Base-by-base conservation (phyloP, 2,329 filamentous ascomycete species). In the Penicillium sp. region DNA sequence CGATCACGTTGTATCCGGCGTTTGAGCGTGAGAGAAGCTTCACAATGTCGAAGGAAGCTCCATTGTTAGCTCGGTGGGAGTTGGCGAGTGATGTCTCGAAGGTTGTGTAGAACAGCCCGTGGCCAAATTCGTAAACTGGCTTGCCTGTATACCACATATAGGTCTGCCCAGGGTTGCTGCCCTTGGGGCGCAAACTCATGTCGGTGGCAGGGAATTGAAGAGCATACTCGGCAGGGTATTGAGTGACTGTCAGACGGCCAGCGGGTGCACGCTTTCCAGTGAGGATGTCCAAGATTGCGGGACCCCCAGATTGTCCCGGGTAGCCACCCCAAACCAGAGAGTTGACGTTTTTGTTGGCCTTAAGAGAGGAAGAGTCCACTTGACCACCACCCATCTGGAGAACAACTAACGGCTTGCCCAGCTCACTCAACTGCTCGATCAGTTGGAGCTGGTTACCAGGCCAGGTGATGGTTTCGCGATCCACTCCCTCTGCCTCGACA, bases 241-340 rank as follows among this genome's bases (percentile, higher is more conserved):
- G 71, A 0, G 72, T 76, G 1, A 67, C 60, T 13, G 72, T 62
- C 46, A 78, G 67, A n/a, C 76, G 69, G 8, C 75, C 76, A 15
- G 76, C 75, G 0, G 74, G 73, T 1, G 71, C 67, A n/a, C 67
- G 66, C 45, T 72, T 73, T 13, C 75, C 76, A 1, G 68, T 70
- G n/a, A 78, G 62, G 25, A 77, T 71, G 45, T 78, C 76, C 34
- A 73, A 56, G 15, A 78, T 61, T 2, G 75, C 76, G 13, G 64
- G 64, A 2, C 76, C 76, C 8, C 76, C 75, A 3, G 72, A 72
- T 54, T 78, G 76, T 18, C 76, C 75, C 0, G 76, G 75, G 54
- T 78, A 77, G 10, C 74, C 76, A 41, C 70, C 73, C 76, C 76
- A 78, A 21, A 78, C 46, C 6, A 78, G 60, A 6, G 76, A 67